These are phyloP conservation scores for Nakazawaea laoshanensis DNA, from an alignment of 805 yeast genomes.

Conservation along the genomic window DNA sequence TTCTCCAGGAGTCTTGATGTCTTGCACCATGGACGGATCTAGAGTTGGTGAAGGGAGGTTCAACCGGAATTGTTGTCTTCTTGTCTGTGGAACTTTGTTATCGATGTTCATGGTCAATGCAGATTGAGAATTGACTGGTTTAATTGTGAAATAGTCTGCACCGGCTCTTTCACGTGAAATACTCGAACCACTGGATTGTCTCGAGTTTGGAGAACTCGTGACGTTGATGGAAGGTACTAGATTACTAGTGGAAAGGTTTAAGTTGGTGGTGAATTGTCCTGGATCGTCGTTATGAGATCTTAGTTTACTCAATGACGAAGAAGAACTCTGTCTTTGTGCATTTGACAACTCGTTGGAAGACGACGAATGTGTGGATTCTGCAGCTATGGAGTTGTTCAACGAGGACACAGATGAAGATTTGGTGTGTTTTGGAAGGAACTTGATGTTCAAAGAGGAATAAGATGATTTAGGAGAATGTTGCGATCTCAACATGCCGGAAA, in stretches of 20 bases:
- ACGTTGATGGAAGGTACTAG: conserved; percentile 8
- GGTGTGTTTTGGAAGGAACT: neutral
- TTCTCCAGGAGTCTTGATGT: conserved; percentile 12
- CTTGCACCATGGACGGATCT: conserved; percentile 5
- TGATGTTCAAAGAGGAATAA: neutral
- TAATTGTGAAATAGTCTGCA: conserved; percentile 7
- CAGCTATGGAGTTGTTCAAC: neutral
- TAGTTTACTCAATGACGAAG: conserved; percentile 1
- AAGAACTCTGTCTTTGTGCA: conserved; percentile 1
- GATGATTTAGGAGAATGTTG: neutral
- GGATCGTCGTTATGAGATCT: conserved; percentile 1
- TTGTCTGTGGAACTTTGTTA: conserved; percentile 2
- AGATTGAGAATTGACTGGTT: neutral
- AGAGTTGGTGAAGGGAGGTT: conserved; percentile 6
- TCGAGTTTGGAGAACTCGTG: conserved; percentile 5
- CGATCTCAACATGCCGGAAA: too few relatives aligned
- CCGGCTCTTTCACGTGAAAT: neutral
- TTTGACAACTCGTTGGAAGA: conserved; percentile 1
- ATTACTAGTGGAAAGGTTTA: conserved; percentile 7
- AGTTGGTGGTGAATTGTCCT: conserved; percentile 9
- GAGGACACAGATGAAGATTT: conserved; percentile 4
- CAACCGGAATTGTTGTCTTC: conserved; percentile 7
- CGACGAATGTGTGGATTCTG: too few relatives aligned
- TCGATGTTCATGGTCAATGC: conserved; percentile 3
- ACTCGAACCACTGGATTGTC: conserved; percentile 7